Evolutionary conservation across 805 yeast genomes (phyloP).

Genomic region (Schwanniomyces sp.): DNA sequence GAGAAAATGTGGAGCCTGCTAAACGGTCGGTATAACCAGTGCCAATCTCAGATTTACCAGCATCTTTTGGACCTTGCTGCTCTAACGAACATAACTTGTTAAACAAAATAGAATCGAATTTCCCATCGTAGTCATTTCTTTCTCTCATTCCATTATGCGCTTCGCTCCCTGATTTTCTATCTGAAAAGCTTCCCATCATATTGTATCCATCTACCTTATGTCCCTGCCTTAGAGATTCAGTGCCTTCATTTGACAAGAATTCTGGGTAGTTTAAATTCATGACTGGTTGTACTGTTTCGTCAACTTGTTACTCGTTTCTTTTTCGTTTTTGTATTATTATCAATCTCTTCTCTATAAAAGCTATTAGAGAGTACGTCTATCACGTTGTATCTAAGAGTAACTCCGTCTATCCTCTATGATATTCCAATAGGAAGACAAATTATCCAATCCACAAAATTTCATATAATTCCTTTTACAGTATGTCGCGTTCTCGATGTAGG

Average conservation of each 20-base stretch:
- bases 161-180: background rate
- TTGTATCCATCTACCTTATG: background rate
- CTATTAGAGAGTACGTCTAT: background rate
- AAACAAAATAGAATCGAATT: constrained; percentile 22
- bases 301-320: background rate
- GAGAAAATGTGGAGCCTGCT: constrained; percentile 3
- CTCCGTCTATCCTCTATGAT: background rate
- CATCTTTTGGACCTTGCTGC: background rate
- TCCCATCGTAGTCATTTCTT: constrained; percentile 1
- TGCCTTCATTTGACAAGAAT: constrained; percentile 17
- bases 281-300: background rate
- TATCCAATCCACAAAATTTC: background rate
- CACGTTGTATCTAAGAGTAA: background rate
- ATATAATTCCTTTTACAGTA: background rate
- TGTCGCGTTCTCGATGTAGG: background rate
- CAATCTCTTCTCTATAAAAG: background rate
- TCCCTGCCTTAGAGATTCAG: background rate
- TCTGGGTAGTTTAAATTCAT: constrained; percentile 39
- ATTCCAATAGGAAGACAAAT: background rate
- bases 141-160: background rate
- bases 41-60: background rate
- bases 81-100: constrained; percentile 21
- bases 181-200: background rate
- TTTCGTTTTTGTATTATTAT: background rate
- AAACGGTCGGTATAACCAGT: background rate